Conservation (phyloP, 441 rosid genomes). For the Viola pubescens region DNA sequence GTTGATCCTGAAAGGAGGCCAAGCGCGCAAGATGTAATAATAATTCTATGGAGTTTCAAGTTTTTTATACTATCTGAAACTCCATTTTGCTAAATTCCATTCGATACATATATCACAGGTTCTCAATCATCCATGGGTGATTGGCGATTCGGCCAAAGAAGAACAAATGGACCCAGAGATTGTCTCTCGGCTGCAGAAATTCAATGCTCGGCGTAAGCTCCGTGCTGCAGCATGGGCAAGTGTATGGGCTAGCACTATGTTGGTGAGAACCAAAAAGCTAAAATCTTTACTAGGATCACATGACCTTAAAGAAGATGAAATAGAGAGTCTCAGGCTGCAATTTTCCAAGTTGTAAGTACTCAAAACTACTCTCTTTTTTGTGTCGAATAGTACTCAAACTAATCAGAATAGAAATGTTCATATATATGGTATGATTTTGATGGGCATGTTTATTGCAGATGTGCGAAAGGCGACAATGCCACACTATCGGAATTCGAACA, state of each 20-base stretch:
- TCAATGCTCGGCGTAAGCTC: slow-evolving; percentile 53
- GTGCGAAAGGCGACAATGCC: slow-evolving; percentile 65
- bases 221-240: slow-evolving; percentile 72
- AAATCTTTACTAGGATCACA: slow-evolving; percentile 45
- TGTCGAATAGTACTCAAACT: neutral
- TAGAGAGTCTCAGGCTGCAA: slow-evolving; percentile 41
- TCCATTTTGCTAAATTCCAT: too few species aligned
- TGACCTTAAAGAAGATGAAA: slow-evolving; percentile 50
- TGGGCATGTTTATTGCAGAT: slow-evolving; percentile 27
- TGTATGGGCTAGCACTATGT: slow-evolving; percentile 50
- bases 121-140: slow-evolving; percentile 60
- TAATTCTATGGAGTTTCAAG: neutral
- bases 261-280: slow-evolving; percentile 58
- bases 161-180: slow-evolving; percentile 66
- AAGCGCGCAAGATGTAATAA: slow-evolving; percentile 44
- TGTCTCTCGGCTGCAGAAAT: slow-evolving; percentile 47
- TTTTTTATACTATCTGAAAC: neutral
- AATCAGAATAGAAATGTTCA: neutral
- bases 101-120: slow-evolving; percentile 28
- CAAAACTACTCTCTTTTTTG: neutral
- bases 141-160: slow-evolving; percentile 55
- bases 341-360: slow-evolving; percentile 46
- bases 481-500: slow-evolving; percentile 57
- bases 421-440: neutral
- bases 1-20: slow-evolving; percentile 64